Conservation (phyloP, 1,284 basidiomycete genomes). For the Heterobasidion parviporum region DNA sequence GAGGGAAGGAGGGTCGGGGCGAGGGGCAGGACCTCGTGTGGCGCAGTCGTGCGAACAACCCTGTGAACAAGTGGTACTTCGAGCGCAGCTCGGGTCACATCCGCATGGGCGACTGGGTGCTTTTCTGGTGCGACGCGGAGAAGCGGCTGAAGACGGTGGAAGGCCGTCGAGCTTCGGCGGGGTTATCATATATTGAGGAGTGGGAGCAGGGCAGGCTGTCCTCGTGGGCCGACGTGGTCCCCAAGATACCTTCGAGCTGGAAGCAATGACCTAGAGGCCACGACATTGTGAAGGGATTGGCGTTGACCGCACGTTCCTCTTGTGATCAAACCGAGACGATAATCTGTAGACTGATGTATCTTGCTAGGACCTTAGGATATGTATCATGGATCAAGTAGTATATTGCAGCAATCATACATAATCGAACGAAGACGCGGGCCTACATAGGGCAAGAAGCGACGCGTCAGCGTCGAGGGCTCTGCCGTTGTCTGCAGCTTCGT, state of each 20-base stretch:
- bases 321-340: too few relatives aligned
- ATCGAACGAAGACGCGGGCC: background rate
- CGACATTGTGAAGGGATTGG: background rate
- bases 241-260: slow-evolving; percentile 81
- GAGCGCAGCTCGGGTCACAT: slow-evolving; percentile 92
- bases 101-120: slow-evolving; percentile 76
- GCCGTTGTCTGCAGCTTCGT: too few relatives aligned
- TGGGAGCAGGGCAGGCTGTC: slow-evolving; percentile 76
- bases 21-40: slow-evolving; percentile 93
- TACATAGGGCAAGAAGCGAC: too few relatives aligned
- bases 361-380: background rate
- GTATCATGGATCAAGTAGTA: background rate
- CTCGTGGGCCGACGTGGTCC: slow-evolving; percentile 69
- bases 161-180: slow-evolving; percentile 48
- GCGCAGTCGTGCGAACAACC: slow-evolving; percentile 89
- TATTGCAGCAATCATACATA: background rate
- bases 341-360: background rate
- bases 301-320: background rate
- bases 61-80: slow-evolving; percentile 99
- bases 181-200: slow-evolving; percentile 69
- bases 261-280: slow-evolving; percentile 21
- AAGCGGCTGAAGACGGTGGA: slow-evolving; percentile 64
- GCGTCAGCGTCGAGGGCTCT: too few relatives aligned
- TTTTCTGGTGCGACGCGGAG: slow-evolving; percentile 99
- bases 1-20: slow-evolving; percentile 84